Base-by-base conservation (phyloP, 2,329 filamentous ascomycete species). In the Zelopaecilomyces penicillatus region DNA sequence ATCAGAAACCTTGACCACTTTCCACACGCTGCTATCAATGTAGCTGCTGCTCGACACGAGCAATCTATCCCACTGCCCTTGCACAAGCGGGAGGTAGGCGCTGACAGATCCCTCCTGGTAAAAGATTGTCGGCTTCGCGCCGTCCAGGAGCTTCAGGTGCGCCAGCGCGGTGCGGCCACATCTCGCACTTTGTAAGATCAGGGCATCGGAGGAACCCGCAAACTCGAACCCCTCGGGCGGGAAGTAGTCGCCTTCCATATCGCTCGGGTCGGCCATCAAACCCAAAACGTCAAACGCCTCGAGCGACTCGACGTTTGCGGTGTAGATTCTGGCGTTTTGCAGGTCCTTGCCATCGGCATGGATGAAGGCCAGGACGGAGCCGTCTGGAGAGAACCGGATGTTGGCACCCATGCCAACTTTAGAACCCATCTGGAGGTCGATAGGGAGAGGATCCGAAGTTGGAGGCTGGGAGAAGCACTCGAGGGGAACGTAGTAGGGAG, bases 351-450 rank as follows among this genome's bases (percentile, higher is more conserved):
- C 46, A 1, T 56, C 50, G 5, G 53, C 33, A 28, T 61, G 57
- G 12, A 67, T 39, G 40, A 68, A 70, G 3, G 57, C 62, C 6
- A 70, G 50, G 37, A 57, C 54, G 11, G 56, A 53, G 3, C 60
- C 65, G 43, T 69, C 61, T 1, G 65, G 64, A 3, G 64, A 64
- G 48, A 68, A 63, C 5, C 61, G 55, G 8, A 66, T 62, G 32
- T 61, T 57, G 28, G 40, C 40, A 34, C 47, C 48, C 10, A 41
- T 26, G 3, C 53, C 47, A n/a, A 32, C 10, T 6, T 44, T 30
- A 11, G 44, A 28, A 6, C 37, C 36, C 7, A 37, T 43, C 29
- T 52, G 54, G 12, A 55, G 39, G 12, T 48, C 39, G 29, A 68
- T 56, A 19, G 47, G 48, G 36, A 43, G 39, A 5, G 63, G 63